A percentile compares a stretch with the other conserved stretches of the same genome.
Conservation (phyloP, 352 stramenopile genomes). For the Elongisporangium anandrum region DNA sequence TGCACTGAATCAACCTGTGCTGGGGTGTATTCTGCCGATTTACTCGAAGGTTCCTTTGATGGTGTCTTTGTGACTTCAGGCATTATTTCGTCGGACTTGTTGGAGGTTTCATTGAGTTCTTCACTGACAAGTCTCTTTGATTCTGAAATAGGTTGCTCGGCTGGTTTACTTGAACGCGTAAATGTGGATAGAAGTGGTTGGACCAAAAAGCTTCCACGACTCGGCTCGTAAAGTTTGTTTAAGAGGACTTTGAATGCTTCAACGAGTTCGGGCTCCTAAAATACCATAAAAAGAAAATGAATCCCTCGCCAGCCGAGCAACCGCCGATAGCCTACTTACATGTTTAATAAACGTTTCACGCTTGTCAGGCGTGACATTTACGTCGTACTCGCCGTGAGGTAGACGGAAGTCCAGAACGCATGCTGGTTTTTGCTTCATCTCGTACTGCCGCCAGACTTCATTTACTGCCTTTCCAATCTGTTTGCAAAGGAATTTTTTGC, state of each 20-base stretch:
- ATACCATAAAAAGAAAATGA: not conserved
- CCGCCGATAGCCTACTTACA: constrained; percentile 20
- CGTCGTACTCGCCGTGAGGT: constrained; percentile 88
- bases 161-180: constrained; percentile 11
- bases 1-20: not conserved
- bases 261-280: constrained; percentile 52
- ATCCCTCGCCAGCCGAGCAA: not conserved
- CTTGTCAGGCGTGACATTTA: constrained; percentile 98
- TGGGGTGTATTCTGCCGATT: no score
- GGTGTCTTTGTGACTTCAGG: not conserved
- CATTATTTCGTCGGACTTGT: not conserved
- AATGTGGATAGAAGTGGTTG: constrained; percentile 53
- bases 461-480: constrained; percentile 73
- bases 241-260: constrained; percentile 54
- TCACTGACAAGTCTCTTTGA: not conserved
- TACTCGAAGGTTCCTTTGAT: not conserved
- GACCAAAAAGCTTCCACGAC: constrained; percentile 51
- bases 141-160: not conserved
- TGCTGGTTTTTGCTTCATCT: constrained; percentile 92
- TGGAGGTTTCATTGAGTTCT: not conserved
- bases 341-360: constrained; percentile 89
- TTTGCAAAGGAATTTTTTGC: constrained; percentile 2
- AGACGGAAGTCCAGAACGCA: constrained; percentile 92
- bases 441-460: constrained; percentile 90
- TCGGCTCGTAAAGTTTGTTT: constrained; percentile 61